phyloP scores from a whole-genome alignment of 768 basidiomycete genomes.

The Termitomyces sp. region DNA sequence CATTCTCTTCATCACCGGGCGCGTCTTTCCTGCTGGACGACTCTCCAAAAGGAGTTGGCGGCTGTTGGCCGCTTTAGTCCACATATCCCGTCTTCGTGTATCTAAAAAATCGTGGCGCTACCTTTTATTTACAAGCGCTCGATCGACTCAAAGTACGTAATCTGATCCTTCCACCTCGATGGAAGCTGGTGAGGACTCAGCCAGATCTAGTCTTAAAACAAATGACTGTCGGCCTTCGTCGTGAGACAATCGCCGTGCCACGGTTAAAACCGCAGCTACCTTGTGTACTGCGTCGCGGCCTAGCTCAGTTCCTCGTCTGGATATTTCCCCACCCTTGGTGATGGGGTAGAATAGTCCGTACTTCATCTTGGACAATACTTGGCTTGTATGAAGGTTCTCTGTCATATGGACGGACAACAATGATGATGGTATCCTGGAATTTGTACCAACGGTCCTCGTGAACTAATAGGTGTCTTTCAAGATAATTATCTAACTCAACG shows the following conservation, averaged over 20 bases:
- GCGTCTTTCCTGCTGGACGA: constrained; percentile 3
- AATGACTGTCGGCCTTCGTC: constrained; percentile 4
- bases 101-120: not conserved
- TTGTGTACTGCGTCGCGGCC: not conserved
- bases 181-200: not conserved
- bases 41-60: not conserved
- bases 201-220: not conserved
- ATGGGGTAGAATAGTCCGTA: too few relatives aligned
- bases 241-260: constrained; percentile 7
- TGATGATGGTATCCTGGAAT: constrained; percentile 15
- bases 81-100: not conserved
- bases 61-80: not conserved
- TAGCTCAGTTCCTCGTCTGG: not conserved
- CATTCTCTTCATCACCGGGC: not conserved
- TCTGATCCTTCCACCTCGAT: not conserved
- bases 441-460: constrained; percentile 15
- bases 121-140: not conserved
- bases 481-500: constrained; percentile 8
- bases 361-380: constrained; percentile 25
- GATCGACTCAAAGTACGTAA: not conserved
- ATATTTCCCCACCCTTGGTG: not conserved
- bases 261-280: constrained; percentile 2
- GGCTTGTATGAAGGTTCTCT: constrained; percentile 24
- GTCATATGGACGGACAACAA: constrained; percentile 22
- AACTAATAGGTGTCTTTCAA: not conserved